Evolutionary conservation across 306 rosid genomes (phyloP).

Genomic region (Malus sieversii): DNA sequence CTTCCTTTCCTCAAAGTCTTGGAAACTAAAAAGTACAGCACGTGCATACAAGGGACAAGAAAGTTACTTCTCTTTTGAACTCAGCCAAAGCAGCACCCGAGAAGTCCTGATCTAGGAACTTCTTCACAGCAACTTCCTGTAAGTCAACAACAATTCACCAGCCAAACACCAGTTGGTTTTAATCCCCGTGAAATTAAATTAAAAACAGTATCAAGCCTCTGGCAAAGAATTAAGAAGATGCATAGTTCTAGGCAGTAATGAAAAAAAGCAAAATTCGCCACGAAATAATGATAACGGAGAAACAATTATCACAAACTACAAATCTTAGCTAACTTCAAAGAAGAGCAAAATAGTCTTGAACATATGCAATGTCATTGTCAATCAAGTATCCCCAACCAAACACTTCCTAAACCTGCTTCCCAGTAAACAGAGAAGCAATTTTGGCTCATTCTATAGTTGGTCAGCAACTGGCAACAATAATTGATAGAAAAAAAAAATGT

Average conservation of each 20-base stretch:
- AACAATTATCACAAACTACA: neutral
- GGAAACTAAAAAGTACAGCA: constrained; percentile 12
- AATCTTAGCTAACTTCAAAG: neutral
- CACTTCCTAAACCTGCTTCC: neutral
- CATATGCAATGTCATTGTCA: neutral
- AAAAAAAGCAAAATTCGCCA: neutral
- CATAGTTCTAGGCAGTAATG: neutral
- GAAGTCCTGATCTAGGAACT: constrained; percentile 97
- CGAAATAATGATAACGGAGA: neutral
- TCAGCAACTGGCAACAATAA: neutral
- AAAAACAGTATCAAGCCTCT: neutral
- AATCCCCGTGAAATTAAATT: neutral
- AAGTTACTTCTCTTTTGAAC: constrained; percentile 93
- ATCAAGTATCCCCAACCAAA: neutral
- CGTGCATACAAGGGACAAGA: constrained; percentile 4
- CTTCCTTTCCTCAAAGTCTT: neutral
- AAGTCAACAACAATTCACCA: constrained; percentile 29
- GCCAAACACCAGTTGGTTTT: constrained; percentile 5
- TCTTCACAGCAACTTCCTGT: constrained; percentile 99
- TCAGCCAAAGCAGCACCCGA: constrained; percentile 98
- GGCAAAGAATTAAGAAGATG: neutral
- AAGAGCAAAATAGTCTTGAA: neutral
- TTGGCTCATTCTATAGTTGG: neutral
- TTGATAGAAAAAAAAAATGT: neutral
- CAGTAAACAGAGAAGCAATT: neutral